Conservation (phyloP, 139 green algal species). For the Chlorella sp. region DNA sequence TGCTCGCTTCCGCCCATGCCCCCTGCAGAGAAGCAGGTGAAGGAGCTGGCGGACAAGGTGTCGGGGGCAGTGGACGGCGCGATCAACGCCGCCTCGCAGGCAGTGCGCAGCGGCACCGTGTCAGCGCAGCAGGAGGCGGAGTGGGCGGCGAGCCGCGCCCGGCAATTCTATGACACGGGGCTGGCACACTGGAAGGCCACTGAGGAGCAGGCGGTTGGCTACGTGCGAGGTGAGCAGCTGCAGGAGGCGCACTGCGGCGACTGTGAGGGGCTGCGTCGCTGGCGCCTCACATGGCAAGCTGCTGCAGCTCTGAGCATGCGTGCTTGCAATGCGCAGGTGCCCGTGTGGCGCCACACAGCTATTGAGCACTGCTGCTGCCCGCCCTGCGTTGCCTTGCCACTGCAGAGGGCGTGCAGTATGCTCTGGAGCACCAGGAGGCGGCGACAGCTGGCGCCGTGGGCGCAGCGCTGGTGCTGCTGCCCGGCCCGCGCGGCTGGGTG, state of each 20-base stretch:
- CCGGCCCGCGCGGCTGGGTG: conserved; percentile 31
- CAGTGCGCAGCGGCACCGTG: conserved; percentile 10
- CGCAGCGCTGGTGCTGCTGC: conserved; percentile 20
- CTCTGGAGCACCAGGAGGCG: conserved; percentile 22
- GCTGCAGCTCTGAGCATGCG: background rate
- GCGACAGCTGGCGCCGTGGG: background rate
- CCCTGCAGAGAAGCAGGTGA: conserved; percentile 19
- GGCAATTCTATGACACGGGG: conserved; percentile 19
- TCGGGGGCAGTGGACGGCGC: conserved; percentile 19
- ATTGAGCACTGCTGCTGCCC: background rate
- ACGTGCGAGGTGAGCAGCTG: background rate
- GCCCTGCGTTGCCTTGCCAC: background rate
- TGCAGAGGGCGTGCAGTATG: conserved; percentile 30
- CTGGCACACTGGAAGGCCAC: conserved; percentile 11
- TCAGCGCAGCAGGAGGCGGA: conserved; percentile 6
- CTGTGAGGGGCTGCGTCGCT: background rate
- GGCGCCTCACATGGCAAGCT: background rate
- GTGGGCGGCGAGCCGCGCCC: background rate
- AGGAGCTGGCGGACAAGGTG: background rate
- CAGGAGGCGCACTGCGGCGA: conserved; percentile 1
- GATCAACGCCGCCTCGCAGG: background rate
- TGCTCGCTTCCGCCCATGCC: too few species aligned
- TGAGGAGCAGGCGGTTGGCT: conserved; percentile 17
- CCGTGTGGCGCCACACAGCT: too few species aligned
- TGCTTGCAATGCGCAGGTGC: background rate